phyloP scores from a whole-genome alignment of 257 asterid species.

The Henckelia pumila region DNA sequence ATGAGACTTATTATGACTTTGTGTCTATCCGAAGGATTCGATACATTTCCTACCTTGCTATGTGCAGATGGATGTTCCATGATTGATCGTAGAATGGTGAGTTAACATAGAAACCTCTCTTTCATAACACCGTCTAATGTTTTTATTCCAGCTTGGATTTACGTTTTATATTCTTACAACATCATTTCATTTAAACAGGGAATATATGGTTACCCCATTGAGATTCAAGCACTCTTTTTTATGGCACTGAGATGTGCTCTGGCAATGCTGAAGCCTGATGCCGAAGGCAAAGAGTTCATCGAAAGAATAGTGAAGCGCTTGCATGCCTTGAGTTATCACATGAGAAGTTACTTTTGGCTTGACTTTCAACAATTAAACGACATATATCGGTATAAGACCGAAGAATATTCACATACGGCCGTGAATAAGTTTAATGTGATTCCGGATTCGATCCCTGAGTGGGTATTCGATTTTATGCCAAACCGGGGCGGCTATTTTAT shows the following conservation, averaged over 20 bases:
- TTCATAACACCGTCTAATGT: background rate
- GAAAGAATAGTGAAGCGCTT: conserved; percentile 71
- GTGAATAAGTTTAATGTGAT: conserved; percentile 73
- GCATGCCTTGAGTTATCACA: conserved; percentile 73
- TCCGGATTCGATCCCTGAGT: conserved; percentile 75
- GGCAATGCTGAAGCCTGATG: conserved; percentile 58
- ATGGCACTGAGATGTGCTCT: conserved; percentile 70
- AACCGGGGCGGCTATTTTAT: conserved; percentile 67
- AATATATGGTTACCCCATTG: conserved; percentile 74
- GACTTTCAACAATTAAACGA: conserved; percentile 72
- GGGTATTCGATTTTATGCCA: conserved; percentile 81
- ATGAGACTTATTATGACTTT: conserved; percentile 65
- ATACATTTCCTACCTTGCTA: conserved; percentile 71
- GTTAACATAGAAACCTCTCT: conserved; percentile 24
- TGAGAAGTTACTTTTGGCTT: conserved; percentile 77
- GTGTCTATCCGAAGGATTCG: conserved; percentile 76
- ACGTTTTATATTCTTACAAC: conserved; percentile 10
- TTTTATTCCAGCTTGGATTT: background rate
- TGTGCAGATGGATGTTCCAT: conserved; percentile 85
- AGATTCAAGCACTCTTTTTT: conserved; percentile 76
- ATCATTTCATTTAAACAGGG: conserved; percentile 44
- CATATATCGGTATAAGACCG: conserved; percentile 70
- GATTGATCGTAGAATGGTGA: conserved; percentile 84
- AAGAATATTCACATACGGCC: conserved; percentile 80
- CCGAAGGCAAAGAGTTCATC: conserved; percentile 59